Conservation (phyloP, 345 rosid genomes). For the Mallotus nudiflorus region DNA sequence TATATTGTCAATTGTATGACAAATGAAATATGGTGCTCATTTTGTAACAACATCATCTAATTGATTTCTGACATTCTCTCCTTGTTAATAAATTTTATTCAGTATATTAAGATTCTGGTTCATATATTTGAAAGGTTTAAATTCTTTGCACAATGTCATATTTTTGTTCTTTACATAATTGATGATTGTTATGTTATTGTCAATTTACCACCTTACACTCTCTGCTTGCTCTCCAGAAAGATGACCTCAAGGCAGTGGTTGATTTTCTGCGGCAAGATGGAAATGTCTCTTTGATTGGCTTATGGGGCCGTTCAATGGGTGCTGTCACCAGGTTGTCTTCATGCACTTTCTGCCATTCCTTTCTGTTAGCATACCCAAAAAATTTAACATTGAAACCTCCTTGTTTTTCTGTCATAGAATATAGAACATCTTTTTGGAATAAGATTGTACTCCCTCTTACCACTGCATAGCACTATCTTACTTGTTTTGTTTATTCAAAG, state of each 20-base stretch:
- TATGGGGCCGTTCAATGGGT: slow-evolving; percentile 99
- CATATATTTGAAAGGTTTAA: not conserved
- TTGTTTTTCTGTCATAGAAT: not conserved
- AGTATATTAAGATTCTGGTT: not conserved
- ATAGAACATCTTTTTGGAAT: not conserved
- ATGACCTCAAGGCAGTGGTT: slow-evolving; percentile 83
- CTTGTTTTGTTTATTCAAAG: not conserved
- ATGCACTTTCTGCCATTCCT: slow-evolving; percentile 14
- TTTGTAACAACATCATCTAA: not conserved
- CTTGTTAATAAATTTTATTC: not conserved
- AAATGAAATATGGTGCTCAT: slow-evolving; percentile 2
- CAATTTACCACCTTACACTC: slow-evolving; percentile 19
- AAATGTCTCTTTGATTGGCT: slow-evolving; percentile 83
- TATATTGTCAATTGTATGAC: slow-evolving; percentile 1
- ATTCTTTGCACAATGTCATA: not conserved
- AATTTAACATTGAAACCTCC: slow-evolving; percentile 2
- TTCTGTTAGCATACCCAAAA: slow-evolving; percentile 13
- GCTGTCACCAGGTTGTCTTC: slow-evolving; percentile 77
- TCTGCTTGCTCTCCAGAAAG: slow-evolving; percentile 55
- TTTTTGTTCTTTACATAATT: not conserved
- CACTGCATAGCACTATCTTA: not conserved
- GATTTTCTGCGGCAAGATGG: slow-evolving; percentile 82
- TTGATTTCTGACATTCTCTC: not conserved
- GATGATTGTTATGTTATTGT: slow-evolving; percentile 11
- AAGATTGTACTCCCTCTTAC: not conserved